A percentile compares a stretch with the other conserved stretches of the same genome.
Conservation (phyloP, 805 yeast genomes). For the Wickerhamiella spandovensis region DNA sequence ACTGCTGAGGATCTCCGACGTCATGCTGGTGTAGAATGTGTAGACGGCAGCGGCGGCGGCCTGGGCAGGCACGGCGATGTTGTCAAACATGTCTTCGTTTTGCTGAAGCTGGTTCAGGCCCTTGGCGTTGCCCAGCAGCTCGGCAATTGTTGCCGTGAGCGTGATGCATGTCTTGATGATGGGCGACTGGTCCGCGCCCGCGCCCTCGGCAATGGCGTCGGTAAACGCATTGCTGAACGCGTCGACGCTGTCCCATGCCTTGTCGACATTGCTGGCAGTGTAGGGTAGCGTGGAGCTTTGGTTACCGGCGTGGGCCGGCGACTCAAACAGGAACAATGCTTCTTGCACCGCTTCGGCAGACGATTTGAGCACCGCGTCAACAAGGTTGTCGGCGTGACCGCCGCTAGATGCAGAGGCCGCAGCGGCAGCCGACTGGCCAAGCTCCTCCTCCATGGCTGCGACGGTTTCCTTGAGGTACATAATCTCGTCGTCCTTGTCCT, state of each 20-base stretch:
- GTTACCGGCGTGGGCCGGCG: slow-evolving; percentile 70
- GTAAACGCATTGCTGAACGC: slow-evolving; percentile 72
- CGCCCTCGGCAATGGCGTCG: slow-evolving; percentile 64
- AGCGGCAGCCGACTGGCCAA: slow-evolving; percentile 30
- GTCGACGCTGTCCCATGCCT: slow-evolving; percentile 55
- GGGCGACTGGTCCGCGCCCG: slow-evolving; percentile 41
- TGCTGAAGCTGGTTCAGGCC: slow-evolving; percentile 46
- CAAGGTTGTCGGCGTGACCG: slow-evolving; percentile 28
- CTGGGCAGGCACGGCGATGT: slow-evolving; percentile 43
- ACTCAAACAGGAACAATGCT: slow-evolving; percentile 49
- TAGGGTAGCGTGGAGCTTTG: slow-evolving; percentile 61
- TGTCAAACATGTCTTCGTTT: slow-evolving; percentile 29
- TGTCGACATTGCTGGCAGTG: slow-evolving; percentile 54
- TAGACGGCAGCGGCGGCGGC: slow-evolving; percentile 49
- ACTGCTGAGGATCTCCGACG: slow-evolving; percentile 38
- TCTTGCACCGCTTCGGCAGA: slow-evolving; percentile 67
- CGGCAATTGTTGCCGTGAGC: slow-evolving; percentile 48
- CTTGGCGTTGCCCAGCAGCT: slow-evolving; percentile 51
- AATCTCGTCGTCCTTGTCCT: slow-evolving; percentile 62
- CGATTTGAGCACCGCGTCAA: slow-evolving; percentile 57
- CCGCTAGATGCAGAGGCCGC: background rate
- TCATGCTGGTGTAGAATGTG: slow-evolving; percentile 45
- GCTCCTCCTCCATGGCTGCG: slow-evolving; percentile 48
- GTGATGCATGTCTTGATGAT: slow-evolving; percentile 51
- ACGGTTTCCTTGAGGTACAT: slow-evolving; percentile 62